These are phyloP conservation scores for Amanita thiersii DNA, from an alignment of 768 basidiomycete species.

Conservation along the genomic window DNA sequence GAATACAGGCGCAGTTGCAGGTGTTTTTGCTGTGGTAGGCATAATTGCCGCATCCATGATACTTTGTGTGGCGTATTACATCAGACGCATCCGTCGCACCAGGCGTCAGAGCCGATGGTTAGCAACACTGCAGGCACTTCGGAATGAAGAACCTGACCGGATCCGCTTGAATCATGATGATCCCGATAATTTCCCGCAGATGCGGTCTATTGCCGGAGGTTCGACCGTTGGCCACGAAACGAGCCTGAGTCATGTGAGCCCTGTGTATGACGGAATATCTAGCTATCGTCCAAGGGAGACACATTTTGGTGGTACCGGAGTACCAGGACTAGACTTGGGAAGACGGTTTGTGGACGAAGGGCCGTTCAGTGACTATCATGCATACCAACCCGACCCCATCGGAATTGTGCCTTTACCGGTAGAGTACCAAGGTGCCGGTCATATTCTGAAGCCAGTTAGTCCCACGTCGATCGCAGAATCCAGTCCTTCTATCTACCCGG, in stretches of 20 bases:
- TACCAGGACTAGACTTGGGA: no score
- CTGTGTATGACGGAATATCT: neutral
- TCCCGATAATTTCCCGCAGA: neutral
- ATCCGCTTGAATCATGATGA: neutral
- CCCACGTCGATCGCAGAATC: conserved; percentile 30
- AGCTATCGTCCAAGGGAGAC: neutral
- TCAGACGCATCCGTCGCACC: conserved; percentile 32
- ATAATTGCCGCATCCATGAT: conserved; percentile 40
- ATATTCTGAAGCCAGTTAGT: conserved; percentile 1
- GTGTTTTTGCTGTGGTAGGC: conserved; percentile 66
- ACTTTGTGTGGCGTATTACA: conserved; percentile 34
- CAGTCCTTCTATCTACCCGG: conserved; percentile 43
- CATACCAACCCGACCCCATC: neutral
- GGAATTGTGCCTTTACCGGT: neutral
- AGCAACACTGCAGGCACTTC: conserved; percentile 25
- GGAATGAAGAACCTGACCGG: conserved; percentile 10
- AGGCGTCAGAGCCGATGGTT: conserved; percentile 28
- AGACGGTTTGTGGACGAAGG: neutral
- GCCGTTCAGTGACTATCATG: neutral
- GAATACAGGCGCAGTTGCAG: conserved; percentile 63
- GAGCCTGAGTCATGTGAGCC: neutral
- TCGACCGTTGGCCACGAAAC: neutral
- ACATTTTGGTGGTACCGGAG: no score
- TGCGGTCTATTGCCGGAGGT: neutral
- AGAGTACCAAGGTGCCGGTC: conserved; percentile 4